Evolutionary conservation across 2,329 filamentous ascomycete species (phyloP).

Genomic region (Endocalyx cinctus): DNA sequence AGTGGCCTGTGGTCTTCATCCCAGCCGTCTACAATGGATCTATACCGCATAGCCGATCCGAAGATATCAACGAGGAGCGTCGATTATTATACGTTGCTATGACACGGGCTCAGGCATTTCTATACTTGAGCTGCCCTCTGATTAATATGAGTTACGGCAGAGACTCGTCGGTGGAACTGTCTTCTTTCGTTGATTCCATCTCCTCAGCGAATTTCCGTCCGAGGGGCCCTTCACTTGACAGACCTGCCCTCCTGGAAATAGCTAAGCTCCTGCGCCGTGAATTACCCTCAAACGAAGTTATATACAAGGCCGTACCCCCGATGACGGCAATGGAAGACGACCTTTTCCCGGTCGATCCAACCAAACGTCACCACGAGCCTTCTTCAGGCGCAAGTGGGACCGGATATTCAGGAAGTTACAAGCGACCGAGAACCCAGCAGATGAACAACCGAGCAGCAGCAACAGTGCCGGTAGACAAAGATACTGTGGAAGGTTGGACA

Average conservation of each 20-base stretch:
- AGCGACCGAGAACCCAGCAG: conserved; percentile 23
- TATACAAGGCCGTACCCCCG: conserved; percentile 48
- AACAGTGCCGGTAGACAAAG: conserved; percentile 33
- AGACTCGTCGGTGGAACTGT: conserved; percentile 54
- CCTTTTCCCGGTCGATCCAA: conserved; percentile 61
- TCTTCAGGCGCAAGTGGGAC: conserved; percentile 11
- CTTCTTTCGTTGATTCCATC: conserved; percentile 61
- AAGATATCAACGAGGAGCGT: conserved; percentile 83
- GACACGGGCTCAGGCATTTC: conserved; percentile 81
- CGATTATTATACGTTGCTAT: conserved; percentile 92
- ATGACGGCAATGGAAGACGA: conserved; percentile 63
- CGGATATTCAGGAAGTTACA: no score
- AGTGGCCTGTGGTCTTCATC: conserved; percentile 95
- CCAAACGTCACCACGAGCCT: conserved; percentile 33
- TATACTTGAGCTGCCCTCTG: conserved; percentile 79
- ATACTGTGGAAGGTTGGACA: conserved; percentile 28
- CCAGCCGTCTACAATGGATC: conserved; percentile 85
- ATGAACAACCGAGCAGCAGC: conserved; percentile 25
- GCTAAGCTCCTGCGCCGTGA: conserved; percentile 65
- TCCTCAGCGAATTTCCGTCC: conserved; percentile 31
- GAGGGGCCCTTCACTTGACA: conserved; percentile 66
- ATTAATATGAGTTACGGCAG: conserved; percentile 57
- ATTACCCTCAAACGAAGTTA: conserved; percentile 50
- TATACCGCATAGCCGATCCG: conserved; percentile 82
- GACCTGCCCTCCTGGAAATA: conserved; percentile 58